Conservation (phyloP, 305 asterid genomes). For the Rubia peregrina region DNA sequence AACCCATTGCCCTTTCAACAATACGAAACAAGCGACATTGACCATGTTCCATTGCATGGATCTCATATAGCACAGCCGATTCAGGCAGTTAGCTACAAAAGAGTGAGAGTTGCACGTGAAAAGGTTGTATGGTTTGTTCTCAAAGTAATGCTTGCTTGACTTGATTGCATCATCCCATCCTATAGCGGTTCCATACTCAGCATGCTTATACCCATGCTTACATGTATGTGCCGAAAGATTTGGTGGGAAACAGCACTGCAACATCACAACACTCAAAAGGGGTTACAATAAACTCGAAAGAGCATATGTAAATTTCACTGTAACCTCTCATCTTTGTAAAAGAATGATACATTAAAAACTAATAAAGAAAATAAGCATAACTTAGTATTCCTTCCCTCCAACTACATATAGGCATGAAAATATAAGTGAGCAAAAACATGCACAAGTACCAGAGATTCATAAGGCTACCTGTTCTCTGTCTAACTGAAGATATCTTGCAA, state of each 20-base stretch:
- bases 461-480: conserved; percentile 66
- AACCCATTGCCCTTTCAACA: conserved; percentile 72
- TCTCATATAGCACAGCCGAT: conserved; percentile 59
- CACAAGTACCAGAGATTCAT: not conserved
- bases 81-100: conserved; percentile 64
- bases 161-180: conserved; percentile 84
- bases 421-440: not conserved
- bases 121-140: conserved; percentile 71
- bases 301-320: not conserved
- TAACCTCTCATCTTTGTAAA: not conserved
- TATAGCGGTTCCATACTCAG: conserved; percentile 63
- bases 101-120: conserved; percentile 93
- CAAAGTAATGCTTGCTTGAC: conserved; percentile 45
- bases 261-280: not conserved
- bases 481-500: conserved; percentile 76
- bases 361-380: not conserved
- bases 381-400: not conserved
- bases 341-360: not conserved
- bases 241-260: conserved; percentile 78
- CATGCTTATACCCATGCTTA: conserved; percentile 53
- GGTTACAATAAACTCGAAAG: not conserved
- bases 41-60: conserved; percentile 88
- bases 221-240: conserved; percentile 63
- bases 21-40: conserved; percentile 52
- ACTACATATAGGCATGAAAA: not conserved